phyloP scores from a whole-genome alignment of 345 rosid genomes.

The Eucalyptus polyanthemos region DNA sequence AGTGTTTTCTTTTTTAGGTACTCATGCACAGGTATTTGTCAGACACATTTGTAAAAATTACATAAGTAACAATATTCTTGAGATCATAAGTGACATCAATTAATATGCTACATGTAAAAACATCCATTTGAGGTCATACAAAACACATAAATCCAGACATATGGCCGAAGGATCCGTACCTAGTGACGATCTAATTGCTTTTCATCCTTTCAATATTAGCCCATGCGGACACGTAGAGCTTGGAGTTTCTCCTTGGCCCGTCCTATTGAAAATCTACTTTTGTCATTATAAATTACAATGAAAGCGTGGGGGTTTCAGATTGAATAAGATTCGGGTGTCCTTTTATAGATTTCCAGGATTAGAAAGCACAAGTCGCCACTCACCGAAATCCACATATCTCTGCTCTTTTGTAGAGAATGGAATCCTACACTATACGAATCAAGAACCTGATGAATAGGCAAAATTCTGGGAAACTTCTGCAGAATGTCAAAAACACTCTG shows the following conservation, averaged over 20 bases:
- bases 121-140: background rate
- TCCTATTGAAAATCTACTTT: background rate
- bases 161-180: background rate
- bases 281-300: background rate
- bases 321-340: background rate
- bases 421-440: background rate
- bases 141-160: background rate
- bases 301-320: background rate
- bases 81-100: background rate
- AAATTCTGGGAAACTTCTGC: background rate
- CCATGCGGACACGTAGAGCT: background rate
- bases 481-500: background rate
- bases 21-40: background rate
- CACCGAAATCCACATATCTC: background rate
- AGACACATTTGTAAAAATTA: background rate
- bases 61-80: background rate
- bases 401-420: background rate
- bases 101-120: background rate
- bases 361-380: background rate
- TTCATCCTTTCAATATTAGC: background rate
- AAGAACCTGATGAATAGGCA: background rate
- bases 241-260: background rate
- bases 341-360: background rate
- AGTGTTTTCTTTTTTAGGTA: background rate
- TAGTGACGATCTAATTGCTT: background rate